phyloP scores from a whole-genome alignment of 164 flowering plant species.

The Tetrastigma voinierianum region DNA sequence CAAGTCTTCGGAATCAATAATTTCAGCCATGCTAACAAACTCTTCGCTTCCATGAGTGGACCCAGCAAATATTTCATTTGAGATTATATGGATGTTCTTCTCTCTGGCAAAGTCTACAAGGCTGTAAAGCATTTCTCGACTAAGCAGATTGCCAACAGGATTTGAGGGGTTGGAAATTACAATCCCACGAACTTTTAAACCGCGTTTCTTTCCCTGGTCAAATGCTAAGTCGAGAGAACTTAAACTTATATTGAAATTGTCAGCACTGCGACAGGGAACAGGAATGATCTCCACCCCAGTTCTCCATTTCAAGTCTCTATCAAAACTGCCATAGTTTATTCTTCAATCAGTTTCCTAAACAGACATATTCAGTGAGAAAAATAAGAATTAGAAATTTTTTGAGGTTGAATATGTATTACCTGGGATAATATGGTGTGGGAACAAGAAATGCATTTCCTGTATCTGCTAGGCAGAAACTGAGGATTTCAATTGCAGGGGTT shows the following conservation, averaged over 20 bases:
- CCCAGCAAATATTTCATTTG: constrained; percentile 79
- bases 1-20: constrained; percentile 54
- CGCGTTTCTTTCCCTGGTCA: constrained; percentile 90
- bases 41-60: constrained; percentile 65
- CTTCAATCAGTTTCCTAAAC: constrained; percentile 17
- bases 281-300: constrained; percentile 87
- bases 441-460: constrained; percentile 94
- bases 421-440: constrained; percentile 88
- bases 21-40: constrained; percentile 88
- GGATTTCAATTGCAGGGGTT: constrained; percentile 83
- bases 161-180: constrained; percentile 84
- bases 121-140: constrained; percentile 52
- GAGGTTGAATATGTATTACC: constrained; percentile 38
- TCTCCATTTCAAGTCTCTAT: constrained; percentile 83
- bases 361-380: neutral
- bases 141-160: constrained; percentile 73
- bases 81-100: constrained; percentile 87
- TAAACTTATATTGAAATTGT: constrained; percentile 63
- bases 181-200: constrained; percentile 76
- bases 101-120: constrained; percentile 88
- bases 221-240: constrained; percentile 78
- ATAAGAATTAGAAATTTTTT: constrained; percentile 5
- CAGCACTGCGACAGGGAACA: constrained; percentile 93
- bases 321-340: constrained; percentile 53
- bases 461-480: constrained; percentile 90